Evolutionary conservation across 129 eudicot species (phyloP).

Genomic region (Saussurea involucrata): DNA sequence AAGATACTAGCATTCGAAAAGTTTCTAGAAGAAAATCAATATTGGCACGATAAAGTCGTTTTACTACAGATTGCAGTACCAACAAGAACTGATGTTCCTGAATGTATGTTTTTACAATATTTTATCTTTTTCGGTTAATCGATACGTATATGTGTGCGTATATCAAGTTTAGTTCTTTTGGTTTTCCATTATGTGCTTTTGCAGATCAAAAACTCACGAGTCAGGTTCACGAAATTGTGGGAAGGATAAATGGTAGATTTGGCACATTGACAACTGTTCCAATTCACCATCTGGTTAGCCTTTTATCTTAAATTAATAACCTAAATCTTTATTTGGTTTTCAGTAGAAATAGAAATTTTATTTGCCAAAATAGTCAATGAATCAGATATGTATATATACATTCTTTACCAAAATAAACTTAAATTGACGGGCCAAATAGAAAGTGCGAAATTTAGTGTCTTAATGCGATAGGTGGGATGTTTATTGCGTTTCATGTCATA

Average conservation of each 20-base stretch:
- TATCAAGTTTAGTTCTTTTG: background rate
- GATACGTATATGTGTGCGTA: background rate
- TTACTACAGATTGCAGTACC: slow-evolving; percentile 97
- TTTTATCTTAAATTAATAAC: slow-evolving; percentile 2
- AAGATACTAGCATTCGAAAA: slow-evolving; percentile 92
- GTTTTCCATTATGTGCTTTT: slow-evolving; percentile 13
- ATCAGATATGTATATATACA: background rate
- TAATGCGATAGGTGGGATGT: background rate
- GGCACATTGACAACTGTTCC: slow-evolving; percentile 84
- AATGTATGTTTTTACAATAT: slow-evolving; percentile 54
- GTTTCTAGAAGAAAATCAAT: slow-evolving; percentile 82
- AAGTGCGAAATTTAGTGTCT: background rate
- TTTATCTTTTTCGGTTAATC: slow-evolving; percentile 7
- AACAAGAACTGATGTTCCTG: slow-evolving; percentile 96
- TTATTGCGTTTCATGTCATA: slow-evolving; percentile 1
- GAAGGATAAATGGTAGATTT: slow-evolving; percentile 91
- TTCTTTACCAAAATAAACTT: background rate
- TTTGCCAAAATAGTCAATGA: background rate
- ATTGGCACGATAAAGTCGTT: slow-evolving; percentile 92
- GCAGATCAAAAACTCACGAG: slow-evolving; percentile 96
- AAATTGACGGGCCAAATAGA: background rate
- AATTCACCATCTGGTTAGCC: slow-evolving; percentile 89
- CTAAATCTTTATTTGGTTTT: background rate
- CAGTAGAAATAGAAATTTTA: background rate
- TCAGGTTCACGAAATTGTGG: slow-evolving; percentile 97